phyloP scores from a whole-genome alignment of 305 asterid genomes.

The Fraxinus velutina region DNA sequence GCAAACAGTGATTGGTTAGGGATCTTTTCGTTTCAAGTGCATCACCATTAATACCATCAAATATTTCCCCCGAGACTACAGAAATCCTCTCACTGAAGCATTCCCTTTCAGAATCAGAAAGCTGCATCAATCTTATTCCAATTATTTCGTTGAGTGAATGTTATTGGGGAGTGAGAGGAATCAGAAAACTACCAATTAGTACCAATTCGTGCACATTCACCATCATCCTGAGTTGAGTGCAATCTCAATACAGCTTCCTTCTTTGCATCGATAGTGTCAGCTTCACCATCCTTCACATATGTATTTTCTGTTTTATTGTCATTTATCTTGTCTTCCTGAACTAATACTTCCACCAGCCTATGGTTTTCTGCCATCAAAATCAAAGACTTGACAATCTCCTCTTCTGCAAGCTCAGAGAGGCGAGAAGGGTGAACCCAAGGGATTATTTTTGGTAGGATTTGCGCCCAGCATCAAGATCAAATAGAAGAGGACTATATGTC shows the following conservation, averaged over 20 bases:
- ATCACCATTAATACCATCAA: conserved; percentile 33
- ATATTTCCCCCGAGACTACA: conserved; percentile 30
- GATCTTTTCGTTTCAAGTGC: conserved; percentile 29
- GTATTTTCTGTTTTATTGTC: conserved; percentile 22
- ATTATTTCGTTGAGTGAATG: conserved; percentile 37
- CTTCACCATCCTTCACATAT: conserved; percentile 22
- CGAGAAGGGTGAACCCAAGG: conserved; percentile 57
- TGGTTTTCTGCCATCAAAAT: conserved; percentile 42
- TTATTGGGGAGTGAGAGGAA: conserved; percentile 59
- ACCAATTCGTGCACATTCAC: conserved; percentile 44
- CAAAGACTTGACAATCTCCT: conserved; percentile 62
- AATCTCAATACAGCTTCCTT: conserved; percentile 64
- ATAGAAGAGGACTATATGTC: conserved; percentile 52
- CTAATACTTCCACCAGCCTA: conserved; percentile 32
- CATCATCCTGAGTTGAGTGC: conserved; percentile 39
- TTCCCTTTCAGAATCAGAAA: conserved; percentile 83
- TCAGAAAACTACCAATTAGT: conserved; percentile 40
- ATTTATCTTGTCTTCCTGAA: conserved; percentile 34
- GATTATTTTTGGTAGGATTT: conserved; percentile 57
- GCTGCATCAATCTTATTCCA: conserved; percentile 53
- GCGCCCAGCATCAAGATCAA: conserved; percentile 88
- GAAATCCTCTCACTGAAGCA: conserved; percentile 35
- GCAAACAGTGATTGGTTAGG: conserved; percentile 29
- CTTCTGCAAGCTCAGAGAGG: conserved; percentile 73
- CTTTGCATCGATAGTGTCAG: conserved; percentile 46